Evolutionary conservation across 306 rosid genomes (phyloP).

Genomic region (Macrotyloma uniflorum): DNA sequence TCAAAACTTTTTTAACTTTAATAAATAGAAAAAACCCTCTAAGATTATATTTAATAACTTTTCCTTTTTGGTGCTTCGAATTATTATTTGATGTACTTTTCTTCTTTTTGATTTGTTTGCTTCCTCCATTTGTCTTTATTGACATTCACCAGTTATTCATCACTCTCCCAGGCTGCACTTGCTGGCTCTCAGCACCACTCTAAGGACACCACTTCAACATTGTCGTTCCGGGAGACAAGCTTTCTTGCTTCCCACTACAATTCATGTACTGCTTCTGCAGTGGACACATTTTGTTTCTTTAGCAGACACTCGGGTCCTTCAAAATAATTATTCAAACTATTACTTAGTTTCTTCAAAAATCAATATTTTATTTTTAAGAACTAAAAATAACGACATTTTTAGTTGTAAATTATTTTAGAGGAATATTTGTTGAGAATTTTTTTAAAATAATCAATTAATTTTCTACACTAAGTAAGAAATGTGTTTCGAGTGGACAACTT

Average conservation of each 20-base stretch:
- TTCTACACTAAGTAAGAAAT: background rate
- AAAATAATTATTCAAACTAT: background rate
- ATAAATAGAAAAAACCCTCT: too few relatives aligned
- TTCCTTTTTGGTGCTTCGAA: background rate
- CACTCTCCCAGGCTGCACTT: background rate
- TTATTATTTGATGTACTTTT: background rate
- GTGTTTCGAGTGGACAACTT: background rate
- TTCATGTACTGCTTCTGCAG: background rate
- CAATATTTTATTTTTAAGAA: too few relatives aligned
- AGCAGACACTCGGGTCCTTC: background rate
- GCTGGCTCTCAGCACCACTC: background rate
- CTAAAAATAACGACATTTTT: too few relatives aligned
- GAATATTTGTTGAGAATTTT: too few relatives aligned
- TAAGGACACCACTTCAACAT: constrained; percentile 3
- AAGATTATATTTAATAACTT: background rate
- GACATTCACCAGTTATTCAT: background rate
- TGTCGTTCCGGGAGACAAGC: constrained; percentile 7
- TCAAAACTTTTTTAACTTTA: too few relatives aligned
- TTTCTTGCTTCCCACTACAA: constrained; percentile 14
- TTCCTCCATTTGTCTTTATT: background rate
- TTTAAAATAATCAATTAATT: background rate
- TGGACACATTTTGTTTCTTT: background rate
- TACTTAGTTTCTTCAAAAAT: too few relatives aligned
- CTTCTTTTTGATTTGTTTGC: constrained; percentile 8
- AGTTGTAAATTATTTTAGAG: background rate